Percentiles rank a stretch among this genome's conserved stretches.
phyloP scores from a whole-genome alignment of 2,329 filamentous ascomycete genomes.

The Neofusicoccum umdonicola region DNA sequence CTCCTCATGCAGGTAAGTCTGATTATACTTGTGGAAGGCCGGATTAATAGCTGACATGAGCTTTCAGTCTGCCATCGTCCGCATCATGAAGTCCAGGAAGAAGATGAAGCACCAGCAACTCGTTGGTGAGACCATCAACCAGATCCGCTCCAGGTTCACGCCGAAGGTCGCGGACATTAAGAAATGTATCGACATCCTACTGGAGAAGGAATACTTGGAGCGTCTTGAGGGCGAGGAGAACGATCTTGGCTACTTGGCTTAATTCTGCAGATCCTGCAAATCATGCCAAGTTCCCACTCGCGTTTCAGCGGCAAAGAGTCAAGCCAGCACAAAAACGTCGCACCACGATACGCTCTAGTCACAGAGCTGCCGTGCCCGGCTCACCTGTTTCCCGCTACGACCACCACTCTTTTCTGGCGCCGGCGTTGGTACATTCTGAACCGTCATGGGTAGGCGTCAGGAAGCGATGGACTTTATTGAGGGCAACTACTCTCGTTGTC shows the following conservation, averaged over 20 bases:
- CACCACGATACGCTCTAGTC: not conserved
- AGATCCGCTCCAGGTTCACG: constrained; percentile 89
- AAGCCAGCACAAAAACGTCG: not conserved
- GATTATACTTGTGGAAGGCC: not conserved
- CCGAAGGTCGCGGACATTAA: constrained; percentile 96
- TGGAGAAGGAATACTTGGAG: constrained; percentile 99
- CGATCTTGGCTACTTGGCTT: constrained; percentile 82
- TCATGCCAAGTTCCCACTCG: not conserved
- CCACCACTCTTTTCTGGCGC: not conserved
- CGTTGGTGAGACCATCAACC: constrained; percentile 90
- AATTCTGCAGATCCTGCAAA: not conserved
- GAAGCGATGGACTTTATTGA: not conserved
- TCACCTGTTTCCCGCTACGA: not conserved
- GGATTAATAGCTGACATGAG: constrained; percentile 29
- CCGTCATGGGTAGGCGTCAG: constrained; percentile 3
- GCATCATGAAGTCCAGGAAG: constrained; percentile 99
- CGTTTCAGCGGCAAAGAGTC: not conserved
- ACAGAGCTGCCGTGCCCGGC: not conserved
- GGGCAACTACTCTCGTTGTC: not conserved
- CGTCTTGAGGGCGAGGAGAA: constrained; percentile 84
- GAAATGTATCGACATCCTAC: constrained; percentile 97
- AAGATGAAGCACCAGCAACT: constrained; percentile 96
- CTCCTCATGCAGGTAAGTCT: constrained; percentile 85
- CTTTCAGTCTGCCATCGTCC: constrained; percentile 87
- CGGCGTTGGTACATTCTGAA: not conserved